Base-by-base conservation (phyloP, 495 filamentous ascomycete species). In the Lentithecium fluviatile region DNA sequence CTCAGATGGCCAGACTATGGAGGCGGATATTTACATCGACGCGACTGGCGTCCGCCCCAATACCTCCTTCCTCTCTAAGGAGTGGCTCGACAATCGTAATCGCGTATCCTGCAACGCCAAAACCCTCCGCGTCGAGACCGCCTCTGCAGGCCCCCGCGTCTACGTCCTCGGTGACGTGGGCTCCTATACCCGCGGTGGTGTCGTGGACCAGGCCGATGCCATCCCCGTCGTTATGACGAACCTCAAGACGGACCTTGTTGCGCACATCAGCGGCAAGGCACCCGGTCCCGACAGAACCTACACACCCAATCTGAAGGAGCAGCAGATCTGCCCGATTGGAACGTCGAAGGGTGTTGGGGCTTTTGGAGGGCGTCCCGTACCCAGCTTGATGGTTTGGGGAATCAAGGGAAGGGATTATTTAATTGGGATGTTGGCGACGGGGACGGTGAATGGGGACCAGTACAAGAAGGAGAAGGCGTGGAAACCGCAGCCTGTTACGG, bases 331-430 rank as follows among this genome's bases (percentile, higher is more conserved):
- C 46, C 82, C 85, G 0, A 77, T 85, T 57, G 85, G 83, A 0
- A 67, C 62, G 37, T 75, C 67, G 36, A 77, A 75, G 46, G 82
- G 82, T 12, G 81, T 87, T 34, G 84, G 83, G 1, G 79, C 80
- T 1, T 75, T 76, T 1, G 78, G 78, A 68, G 83, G 83, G 0
- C 83, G 64, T 50, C 60, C 64, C 45, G 4, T 86, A 53, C 84
- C 84, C 0, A 79, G 82, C 34, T 78, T 78, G 25, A 53, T 82
- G 45, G 79, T 87, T 6, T 83, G 80, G 77, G 60, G 79, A 69
- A 74, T 85, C 56, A 87, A 87, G 69, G 84, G 83, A 25, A 70
- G 81, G 58, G 81, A 86, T 68, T 87, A 86, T 60, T 80, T 82
- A 75, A 42, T 80, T 24, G 77, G 78, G 0, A 21, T 37, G 70